Percentiles rank a stretch among this genome's conserved stretches.
Conservation (phyloP, 208 protist genomes). For the Wallacemonas collosoma region DNA sequence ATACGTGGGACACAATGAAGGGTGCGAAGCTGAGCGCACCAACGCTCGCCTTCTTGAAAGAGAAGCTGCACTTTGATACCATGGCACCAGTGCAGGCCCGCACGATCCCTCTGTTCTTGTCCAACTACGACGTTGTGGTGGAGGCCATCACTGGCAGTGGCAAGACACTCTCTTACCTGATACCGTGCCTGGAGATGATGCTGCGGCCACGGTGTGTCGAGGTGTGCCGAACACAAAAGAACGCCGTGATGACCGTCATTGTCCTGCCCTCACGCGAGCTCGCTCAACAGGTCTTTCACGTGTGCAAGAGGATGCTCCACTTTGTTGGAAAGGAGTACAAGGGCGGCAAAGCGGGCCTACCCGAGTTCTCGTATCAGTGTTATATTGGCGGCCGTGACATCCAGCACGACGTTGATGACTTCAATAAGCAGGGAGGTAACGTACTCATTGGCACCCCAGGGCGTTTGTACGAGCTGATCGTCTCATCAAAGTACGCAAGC, state of each 20-base stretch:
- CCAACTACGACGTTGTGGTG: slow-evolving; percentile 92
- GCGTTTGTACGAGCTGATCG: slow-evolving; percentile 88
- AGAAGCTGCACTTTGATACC: slow-evolving; percentile 73
- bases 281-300: slow-evolving; percentile 92
- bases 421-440: slow-evolving; percentile 81
- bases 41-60: slow-evolving; percentile 64
- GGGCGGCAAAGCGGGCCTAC: slow-evolving; percentile 35
- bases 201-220: slow-evolving; percentile 60
- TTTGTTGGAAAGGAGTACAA: slow-evolving; percentile 63
- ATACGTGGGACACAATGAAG: slow-evolving; percentile 82
- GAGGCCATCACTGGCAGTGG: slow-evolving; percentile 94
- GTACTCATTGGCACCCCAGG: slow-evolving; percentile 92
- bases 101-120: slow-evolving; percentile 89
- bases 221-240: slow-evolving; percentile 44
- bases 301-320: slow-evolving; percentile 76
- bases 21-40: slow-evolving; percentile 63
- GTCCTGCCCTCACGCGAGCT: slow-evolving; percentile 94
- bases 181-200: slow-evolving; percentile 90
- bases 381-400: slow-evolving; percentile 92
- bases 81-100: slow-evolving; percentile 94
- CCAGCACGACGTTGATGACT: slow-evolving; percentile 75
- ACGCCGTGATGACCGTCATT: slow-evolving; percentile 87
- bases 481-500: slow-evolving; percentile 76
- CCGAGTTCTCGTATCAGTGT: slow-evolving; percentile 81
- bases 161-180: slow-evolving; percentile 94